phyloP scores from a whole-genome alignment of 345 rosid species.

The Boechera divaricarpa region DNA sequence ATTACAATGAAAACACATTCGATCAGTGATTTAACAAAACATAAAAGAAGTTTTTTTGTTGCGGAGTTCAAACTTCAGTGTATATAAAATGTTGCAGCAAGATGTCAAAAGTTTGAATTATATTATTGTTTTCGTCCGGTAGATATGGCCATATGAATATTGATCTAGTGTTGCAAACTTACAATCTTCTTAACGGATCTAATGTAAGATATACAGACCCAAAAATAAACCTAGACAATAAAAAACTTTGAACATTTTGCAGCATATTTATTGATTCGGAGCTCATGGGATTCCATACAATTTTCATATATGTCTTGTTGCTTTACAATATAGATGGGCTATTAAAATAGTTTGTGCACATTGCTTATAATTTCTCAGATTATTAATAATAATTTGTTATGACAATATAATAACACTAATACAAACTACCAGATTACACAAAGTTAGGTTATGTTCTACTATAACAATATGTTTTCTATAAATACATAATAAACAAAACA shows the following conservation, averaged over 20 bases:
- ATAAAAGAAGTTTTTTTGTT: not conserved
- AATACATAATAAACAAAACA: too few relatives aligned
- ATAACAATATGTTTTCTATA: too few relatives aligned
- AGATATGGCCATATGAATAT: not conserved
- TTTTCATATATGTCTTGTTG: too few relatives aligned
- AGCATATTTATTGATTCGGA: not conserved
- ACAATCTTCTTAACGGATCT: not conserved
- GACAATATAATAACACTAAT: too few relatives aligned
- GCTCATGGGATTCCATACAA: too few relatives aligned
- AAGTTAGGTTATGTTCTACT: too few relatives aligned
- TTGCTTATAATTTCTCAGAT: too few relatives aligned
- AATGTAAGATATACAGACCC: not conserved
- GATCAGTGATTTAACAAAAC: constrained; percentile 2
- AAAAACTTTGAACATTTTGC: not conserved
- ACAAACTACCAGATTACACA: too few relatives aligned
- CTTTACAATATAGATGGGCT: too few relatives aligned
- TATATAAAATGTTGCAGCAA: not conserved
- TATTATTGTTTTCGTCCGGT: not conserved
- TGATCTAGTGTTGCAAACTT: not conserved
- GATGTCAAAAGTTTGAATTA: not conserved
- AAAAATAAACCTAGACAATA: too few relatives aligned
- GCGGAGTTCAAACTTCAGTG: not conserved
- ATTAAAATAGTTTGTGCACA: not conserved
- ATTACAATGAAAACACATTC: constrained; percentile 25
- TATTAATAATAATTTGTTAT: too few relatives aligned